Percentiles rank a stretch among this genome's conserved stretches.
phyloP scores from a whole-genome alignment of 257 asterid genomes.

The Lycium ferocissimum region DNA sequence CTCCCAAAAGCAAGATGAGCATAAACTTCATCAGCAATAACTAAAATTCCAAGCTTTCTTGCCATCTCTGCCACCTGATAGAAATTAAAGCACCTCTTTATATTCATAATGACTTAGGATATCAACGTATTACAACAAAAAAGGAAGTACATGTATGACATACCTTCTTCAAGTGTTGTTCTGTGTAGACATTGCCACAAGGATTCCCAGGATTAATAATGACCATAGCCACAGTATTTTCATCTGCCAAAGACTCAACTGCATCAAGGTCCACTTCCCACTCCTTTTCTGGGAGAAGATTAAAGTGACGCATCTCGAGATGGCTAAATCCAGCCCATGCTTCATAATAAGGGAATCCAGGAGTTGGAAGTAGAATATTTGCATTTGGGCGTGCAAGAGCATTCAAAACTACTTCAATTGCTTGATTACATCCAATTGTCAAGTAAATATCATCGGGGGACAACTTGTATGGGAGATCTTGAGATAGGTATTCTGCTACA shows the following conservation, averaged over 20 bases:
- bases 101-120: background rate
- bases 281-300: conserved; percentile 59
- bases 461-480: conserved; percentile 68
- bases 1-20: conserved; percentile 63
- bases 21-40: conserved; percentile 77
- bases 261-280: conserved; percentile 74
- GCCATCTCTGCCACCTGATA: conserved; percentile 70
- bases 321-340: conserved; percentile 58
- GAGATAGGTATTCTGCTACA: conserved; percentile 77
- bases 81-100: background rate
- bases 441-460: conserved; percentile 59
- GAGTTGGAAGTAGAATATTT: conserved; percentile 66
- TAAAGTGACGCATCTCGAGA: conserved; percentile 69
- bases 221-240: conserved; percentile 71
- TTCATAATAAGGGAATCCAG: conserved; percentile 71
- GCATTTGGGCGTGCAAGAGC: conserved; percentile 67
- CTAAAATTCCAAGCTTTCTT: conserved; percentile 55
- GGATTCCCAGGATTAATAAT: conserved; percentile 83
- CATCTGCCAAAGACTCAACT: conserved; percentile 67
- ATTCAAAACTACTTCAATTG: conserved; percentile 56
- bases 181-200: conserved; percentile 66
- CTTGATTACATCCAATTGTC: conserved; percentile 70
- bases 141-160: background rate
- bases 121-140: background rate
- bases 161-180: conserved; percentile 67